phyloP scores from a whole-genome alignment of 129 eudicot genomes.

The Rutidosis leptorrhynchoides region DNA sequence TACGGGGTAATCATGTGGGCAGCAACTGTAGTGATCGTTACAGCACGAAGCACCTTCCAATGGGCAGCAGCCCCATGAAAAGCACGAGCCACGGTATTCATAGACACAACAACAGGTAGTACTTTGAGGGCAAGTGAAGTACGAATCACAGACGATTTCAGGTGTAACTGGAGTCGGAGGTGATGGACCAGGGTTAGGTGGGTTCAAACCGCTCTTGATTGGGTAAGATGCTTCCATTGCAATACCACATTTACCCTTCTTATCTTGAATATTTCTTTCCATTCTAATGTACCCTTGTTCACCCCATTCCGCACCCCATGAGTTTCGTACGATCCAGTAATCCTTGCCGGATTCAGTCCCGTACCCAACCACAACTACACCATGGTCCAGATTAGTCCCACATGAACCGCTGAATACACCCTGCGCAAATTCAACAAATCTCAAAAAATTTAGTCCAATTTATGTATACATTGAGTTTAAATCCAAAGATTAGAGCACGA shows the following conservation, averaged over 20 bases:
- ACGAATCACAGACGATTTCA: slow-evolving; percentile 40
- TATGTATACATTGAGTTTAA: background rate
- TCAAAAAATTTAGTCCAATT: background rate
- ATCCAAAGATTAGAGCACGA: slow-evolving; percentile 11
- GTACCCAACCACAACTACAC: slow-evolving; percentile 54
- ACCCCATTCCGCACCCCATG: slow-evolving; percentile 61
- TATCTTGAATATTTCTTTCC: slow-evolving; percentile 42
- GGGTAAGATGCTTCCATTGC: slow-evolving; percentile 60
- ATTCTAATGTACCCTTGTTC: slow-evolving; percentile 53
- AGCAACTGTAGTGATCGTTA: slow-evolving; percentile 72
- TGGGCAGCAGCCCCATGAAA: slow-evolving; percentile 82
- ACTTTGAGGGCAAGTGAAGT: slow-evolving; percentile 52
- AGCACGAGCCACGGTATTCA: slow-evolving; percentile 45
- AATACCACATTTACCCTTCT: slow-evolving; percentile 49
- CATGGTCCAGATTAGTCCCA: slow-evolving; percentile 51
- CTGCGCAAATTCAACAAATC: slow-evolving; percentile 15
- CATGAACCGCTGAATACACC: slow-evolving; percentile 53
- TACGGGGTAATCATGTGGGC: slow-evolving; percentile 78
- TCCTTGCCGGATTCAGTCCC: slow-evolving; percentile 49
- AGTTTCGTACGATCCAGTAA: slow-evolving; percentile 59
- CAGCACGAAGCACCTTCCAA: slow-evolving; percentile 80
- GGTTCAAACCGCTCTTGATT: slow-evolving; percentile 44
- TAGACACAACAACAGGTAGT: slow-evolving; percentile 73
- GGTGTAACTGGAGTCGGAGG: slow-evolving; percentile 63
- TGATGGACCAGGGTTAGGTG: slow-evolving; percentile 64